Percentiles rank a stretch among this genome's conserved stretches.
Conservation (phyloP, 176 grass and related monocot genomes). For the Echinochloa phyllopogon region DNA sequence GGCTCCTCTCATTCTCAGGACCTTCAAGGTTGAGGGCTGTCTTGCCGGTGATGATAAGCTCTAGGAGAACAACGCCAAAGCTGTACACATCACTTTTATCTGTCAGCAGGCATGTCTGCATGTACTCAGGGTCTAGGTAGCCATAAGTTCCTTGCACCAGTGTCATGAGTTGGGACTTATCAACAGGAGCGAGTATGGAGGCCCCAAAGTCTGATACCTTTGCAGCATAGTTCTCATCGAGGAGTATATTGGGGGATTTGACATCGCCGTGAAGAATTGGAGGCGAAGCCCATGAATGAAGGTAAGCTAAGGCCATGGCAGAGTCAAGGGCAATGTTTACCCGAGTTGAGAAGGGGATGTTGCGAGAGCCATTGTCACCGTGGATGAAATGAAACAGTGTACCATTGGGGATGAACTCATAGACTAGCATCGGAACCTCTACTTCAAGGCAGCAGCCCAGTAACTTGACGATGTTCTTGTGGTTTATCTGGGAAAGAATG, state of each 20-base stretch:
- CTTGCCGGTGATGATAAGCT: conserved; percentile 37
- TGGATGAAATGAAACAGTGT: conserved; percentile 45
- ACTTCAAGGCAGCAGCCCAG: conserved; percentile 45
- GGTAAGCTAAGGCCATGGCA: conserved; percentile 38
- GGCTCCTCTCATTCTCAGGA: conserved; percentile 33
- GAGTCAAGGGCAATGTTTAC: conserved; percentile 47
- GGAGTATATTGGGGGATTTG: conserved; percentile 50
- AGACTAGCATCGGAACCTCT: conserved; percentile 51
- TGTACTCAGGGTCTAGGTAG: conserved; percentile 47
- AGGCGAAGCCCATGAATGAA: conserved; percentile 37
- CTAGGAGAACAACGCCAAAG: conserved; percentile 43
- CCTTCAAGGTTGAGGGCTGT: conserved; percentile 29
- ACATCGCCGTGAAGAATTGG: conserved; percentile 51
- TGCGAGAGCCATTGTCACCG: background rate
- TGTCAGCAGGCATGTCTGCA: conserved; percentile 27
- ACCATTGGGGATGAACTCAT: conserved; percentile 45
- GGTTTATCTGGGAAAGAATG: conserved; percentile 49
- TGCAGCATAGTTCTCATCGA: conserved; percentile 17
- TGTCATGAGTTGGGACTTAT: conserved; percentile 23
- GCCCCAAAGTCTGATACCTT: conserved; percentile 59
- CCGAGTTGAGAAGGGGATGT: background rate
- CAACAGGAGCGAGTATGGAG: conserved; percentile 16
- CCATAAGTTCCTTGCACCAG: conserved; percentile 52
- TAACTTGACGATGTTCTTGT: conserved; percentile 49
- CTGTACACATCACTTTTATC: conserved; percentile 50